Base-by-base conservation (phyloP, 495 filamentous ascomycete genomes). In the Cercophora sp. region DNA sequence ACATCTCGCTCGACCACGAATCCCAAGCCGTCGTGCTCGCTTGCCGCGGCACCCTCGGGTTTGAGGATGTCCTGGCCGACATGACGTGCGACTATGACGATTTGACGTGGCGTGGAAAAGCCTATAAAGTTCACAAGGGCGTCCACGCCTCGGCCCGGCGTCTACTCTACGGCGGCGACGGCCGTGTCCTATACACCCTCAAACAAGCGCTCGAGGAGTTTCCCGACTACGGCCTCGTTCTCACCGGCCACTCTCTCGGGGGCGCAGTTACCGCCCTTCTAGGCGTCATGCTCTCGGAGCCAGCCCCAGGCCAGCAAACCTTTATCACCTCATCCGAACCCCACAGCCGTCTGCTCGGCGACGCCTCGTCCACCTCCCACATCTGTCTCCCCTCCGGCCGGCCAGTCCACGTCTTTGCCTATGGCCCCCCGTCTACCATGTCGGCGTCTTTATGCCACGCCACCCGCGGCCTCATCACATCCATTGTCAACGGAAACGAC, bases 41-140 rank as follows among this genome's bases (percentile, higher is more conserved):
- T 4, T 85, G 88, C 22, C 77, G 87, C 10, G 87, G 87, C 0
- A 91, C 87, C 0, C 77, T 89, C 44, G 87, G 87, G 0, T 89
- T 91, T 54, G 86, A 91, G 58, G 87, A 91, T 56, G 80, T 90
- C 10, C 75, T 91, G 13, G 87, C 86, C 9, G 87, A 91, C 57
- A 82, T 90, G 79, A 86, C 85, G 27, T 91, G 87, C 62, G 87
- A 90, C 49, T 91, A 88, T 52, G 86, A 89, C 55, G 80, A 85
- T 42, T 75, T 91, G 0, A 55, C 73, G 25, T 86, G 85, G 77
- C 79, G 83, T 43, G 85, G 84, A 11, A 79, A 74, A 43, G 62
- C 63, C 2, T 90, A 89, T 69, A 83, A 85, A 47, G 86, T 89
- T 0, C 87, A 91, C 68, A 90, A 89, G 62, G 87, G 87, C n/a